phyloP scores from a whole-genome alignment of 495 filamentous ascomycete species.

The Penicillium crystallinum region DNA sequence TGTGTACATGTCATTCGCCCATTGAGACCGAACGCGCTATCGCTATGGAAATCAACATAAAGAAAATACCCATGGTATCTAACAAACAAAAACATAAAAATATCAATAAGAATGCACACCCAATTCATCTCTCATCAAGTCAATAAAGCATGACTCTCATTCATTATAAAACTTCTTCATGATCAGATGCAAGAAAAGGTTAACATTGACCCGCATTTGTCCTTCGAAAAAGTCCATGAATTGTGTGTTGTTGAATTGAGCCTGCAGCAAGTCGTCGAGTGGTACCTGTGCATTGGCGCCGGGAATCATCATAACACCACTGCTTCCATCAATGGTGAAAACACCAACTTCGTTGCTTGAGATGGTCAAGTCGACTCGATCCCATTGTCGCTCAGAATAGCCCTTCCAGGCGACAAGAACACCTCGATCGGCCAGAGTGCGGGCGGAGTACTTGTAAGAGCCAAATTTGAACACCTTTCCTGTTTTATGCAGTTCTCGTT shows the following conservation, averaged over 20 bases:
- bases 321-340: slow-evolving; percentile 87
- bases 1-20: slow-evolving; percentile 26
- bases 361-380: slow-evolving; percentile 89
- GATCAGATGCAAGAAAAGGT: slow-evolving; percentile 87
- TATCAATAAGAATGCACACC: slow-evolving; percentile 25
- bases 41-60: slow-evolving; percentile 25
- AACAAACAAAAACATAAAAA: slow-evolving; percentile 27
- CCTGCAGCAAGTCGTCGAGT: slow-evolving; percentile 90
- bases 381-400: slow-evolving; percentile 79
- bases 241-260: slow-evolving; percentile 93
- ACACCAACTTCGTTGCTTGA: slow-evolving; percentile 91
- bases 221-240: slow-evolving; percentile 94
- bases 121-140: slow-evolving; percentile 24
- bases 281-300: slow-evolving; percentile 87
- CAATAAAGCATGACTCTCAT: slow-evolving; percentile 25
- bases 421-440: slow-evolving; percentile 84
- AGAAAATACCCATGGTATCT: slow-evolving; percentile 31
- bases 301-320: slow-evolving; percentile 91
- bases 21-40: slow-evolving; percentile 15
- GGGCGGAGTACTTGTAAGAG: slow-evolving; percentile 91
- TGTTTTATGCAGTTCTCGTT: slow-evolving; percentile 83
- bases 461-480: slow-evolving; percentile 95
- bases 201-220: slow-evolving; percentile 83
- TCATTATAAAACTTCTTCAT: slow-evolving; percentile 97
- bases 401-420: slow-evolving; percentile 87